These are phyloP conservation scores for Magnusiomyces fungicola DNA, from an alignment of 1,139 yeast species.

Conservation along the genomic window DNA sequence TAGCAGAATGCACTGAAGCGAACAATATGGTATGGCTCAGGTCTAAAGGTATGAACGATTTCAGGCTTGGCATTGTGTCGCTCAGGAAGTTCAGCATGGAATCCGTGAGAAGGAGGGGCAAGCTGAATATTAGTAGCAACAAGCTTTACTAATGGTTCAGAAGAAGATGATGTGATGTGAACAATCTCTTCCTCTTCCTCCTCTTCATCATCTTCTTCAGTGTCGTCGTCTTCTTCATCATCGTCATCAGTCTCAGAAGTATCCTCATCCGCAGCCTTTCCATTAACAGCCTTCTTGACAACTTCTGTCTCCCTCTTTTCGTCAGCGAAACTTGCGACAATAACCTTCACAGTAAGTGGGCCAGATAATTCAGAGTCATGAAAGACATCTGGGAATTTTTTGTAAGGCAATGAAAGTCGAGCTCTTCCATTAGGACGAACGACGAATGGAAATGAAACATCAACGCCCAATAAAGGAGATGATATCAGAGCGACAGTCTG, in stretches of 20 bases:
- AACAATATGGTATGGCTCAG: conserved; percentile 49
- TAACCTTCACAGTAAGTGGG: conserved; percentile 12
- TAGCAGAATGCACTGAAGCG: conserved; percentile 50
- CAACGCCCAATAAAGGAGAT: conserved; percentile 22
- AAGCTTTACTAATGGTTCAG: conserved; percentile 4
- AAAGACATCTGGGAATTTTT: conserved; percentile 26
- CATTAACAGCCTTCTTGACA: background rate
- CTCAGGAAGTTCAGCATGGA: conserved; percentile 11
- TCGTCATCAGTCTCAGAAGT: background rate
- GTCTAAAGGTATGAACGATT: conserved; percentile 60
- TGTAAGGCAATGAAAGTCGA: conserved; percentile 26
- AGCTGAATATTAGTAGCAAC: conserved; percentile 5
- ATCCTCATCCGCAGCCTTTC: background rate
- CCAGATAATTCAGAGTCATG: conserved; percentile 12
- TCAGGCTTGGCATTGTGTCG: conserved; percentile 40
- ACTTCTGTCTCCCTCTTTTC: conserved; percentile 6
- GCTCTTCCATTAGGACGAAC: conserved; percentile 26
- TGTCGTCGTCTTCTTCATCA: conserved; percentile 1
- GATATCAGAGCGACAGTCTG: conserved; percentile 25
- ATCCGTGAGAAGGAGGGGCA: conserved; percentile 7
- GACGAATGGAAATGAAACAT: conserved; percentile 23
- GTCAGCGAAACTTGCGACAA: conserved; percentile 11
- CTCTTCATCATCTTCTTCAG: conserved; percentile 6
- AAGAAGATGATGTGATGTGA: background rate
- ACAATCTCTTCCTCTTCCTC: conserved; percentile 1